A percentile compares a stretch with the other conserved stretches of the same genome.
These are phyloP conservation scores for Suillus luteus DNA, from an alignment of 768 basidiomycete genomes.

Conservation along the genomic window DNA sequence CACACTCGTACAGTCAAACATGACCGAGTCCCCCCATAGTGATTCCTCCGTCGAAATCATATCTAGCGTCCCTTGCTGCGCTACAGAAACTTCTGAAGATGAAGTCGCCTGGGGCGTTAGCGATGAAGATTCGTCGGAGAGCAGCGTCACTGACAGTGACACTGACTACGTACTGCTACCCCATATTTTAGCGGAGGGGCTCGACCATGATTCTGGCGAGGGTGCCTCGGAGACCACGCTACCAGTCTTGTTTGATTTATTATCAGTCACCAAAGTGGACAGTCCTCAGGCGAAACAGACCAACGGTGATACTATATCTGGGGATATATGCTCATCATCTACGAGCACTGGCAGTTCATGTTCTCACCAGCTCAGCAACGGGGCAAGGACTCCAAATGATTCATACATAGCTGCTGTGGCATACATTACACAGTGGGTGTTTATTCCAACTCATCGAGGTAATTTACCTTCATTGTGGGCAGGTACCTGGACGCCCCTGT, in stretches of 20 bases:
- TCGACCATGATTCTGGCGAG: neutral
- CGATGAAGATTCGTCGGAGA: constrained; percentile 8
- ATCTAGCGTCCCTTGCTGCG: neutral
- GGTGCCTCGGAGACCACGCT: constrained; percentile 18
- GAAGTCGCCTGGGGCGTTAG: constrained; percentile 23
- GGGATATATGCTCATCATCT: neutral
- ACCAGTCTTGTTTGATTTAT: constrained; percentile 18
- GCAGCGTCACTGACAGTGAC: constrained; percentile 12
- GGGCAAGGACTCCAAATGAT: constrained; percentile 14
- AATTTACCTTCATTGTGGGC: constrained; percentile 1
- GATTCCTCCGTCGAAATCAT: constrained; percentile 7
- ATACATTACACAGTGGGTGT: constrained; percentile 31
- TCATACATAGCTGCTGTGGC: constrained; percentile 30
- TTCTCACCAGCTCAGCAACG: constrained; percentile 16
- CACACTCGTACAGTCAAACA: neutral
- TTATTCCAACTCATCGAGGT: neutral
- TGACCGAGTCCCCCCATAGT: neutral
- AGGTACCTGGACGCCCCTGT: constrained; percentile 28
- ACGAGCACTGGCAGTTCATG: neutral
- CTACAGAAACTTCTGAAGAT: constrained; percentile 21
- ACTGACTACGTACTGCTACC: constrained; percentile 29
- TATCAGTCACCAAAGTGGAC: constrained; percentile 21
- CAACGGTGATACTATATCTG: neutral
- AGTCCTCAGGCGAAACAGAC: no score
- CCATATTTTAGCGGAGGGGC: neutral